These are phyloP conservation scores for Pezicula carpinea DNA, from an alignment of 2,329 filamentous ascomycete species.

Conservation along the genomic window DNA sequence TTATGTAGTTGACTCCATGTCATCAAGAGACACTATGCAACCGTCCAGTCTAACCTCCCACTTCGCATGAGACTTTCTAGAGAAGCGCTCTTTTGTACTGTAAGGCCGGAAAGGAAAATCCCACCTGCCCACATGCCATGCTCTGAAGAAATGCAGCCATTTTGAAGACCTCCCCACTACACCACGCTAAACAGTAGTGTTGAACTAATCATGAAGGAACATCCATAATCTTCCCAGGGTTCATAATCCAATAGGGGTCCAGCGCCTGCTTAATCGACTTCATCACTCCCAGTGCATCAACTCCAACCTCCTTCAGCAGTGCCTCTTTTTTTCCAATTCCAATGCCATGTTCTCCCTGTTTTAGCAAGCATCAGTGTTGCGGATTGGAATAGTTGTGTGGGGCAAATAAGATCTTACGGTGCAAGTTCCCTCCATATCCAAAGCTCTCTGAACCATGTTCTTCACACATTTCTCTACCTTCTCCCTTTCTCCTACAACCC, in stretches of 20 bases:
- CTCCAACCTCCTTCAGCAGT: slow-evolving; percentile 72
- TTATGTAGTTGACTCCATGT: too few relatives aligned
- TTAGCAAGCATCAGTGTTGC: slow-evolving; percentile 1
- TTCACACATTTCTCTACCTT: slow-evolving; percentile 79
- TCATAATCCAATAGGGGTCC: slow-evolving; percentile 85
- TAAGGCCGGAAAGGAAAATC: too few relatives aligned
- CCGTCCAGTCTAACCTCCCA: not conserved
- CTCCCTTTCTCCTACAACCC: slow-evolving; percentile 62
- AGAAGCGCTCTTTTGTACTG: too few relatives aligned
- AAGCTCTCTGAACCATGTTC: slow-evolving; percentile 83
- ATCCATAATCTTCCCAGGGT: slow-evolving; percentile 89
- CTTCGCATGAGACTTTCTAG: too few relatives aligned
- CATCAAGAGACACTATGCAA: not conserved
- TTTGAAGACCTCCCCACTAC: not conserved
- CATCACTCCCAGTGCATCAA: slow-evolving; percentile 80
- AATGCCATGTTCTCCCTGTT: slow-evolving; percentile 71
- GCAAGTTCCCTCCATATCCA: slow-evolving; percentile 92
- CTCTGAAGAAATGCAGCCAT: too few relatives aligned
- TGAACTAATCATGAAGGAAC: slow-evolving; percentile 31
- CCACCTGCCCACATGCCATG: too few relatives aligned
- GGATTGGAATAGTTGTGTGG: slow-evolving; percentile 3
- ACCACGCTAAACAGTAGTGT: too few relatives aligned
- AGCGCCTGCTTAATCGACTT: slow-evolving; percentile 75
- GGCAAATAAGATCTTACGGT: slow-evolving; percentile 43
- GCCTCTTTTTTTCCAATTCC: slow-evolving; percentile 83